phyloP scores from a whole-genome alignment of 2,329 filamentous ascomycete species.

The Lanzia echinophila region DNA sequence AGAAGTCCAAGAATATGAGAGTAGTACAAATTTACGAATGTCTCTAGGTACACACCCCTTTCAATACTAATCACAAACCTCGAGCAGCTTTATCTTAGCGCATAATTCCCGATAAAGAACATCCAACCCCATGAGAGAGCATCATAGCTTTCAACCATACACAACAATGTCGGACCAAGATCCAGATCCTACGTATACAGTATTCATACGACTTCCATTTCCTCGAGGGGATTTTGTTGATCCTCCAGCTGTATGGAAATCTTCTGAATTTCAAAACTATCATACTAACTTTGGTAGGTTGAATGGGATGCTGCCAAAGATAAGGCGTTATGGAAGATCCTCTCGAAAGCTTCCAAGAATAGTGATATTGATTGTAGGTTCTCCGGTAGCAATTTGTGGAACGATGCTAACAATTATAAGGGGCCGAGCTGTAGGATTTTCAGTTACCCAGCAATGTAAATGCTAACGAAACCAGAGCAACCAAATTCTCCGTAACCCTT shows the following conservation, averaged over 20 bases:
- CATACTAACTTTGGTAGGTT: conserved; percentile 46
- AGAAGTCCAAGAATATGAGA: too few species aligned
- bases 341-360: conserved; percentile 73
- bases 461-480: conserved; percentile 45
- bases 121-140: conserved; percentile 1
- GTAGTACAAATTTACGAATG: too few species aligned
- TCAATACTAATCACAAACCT: not conserved
- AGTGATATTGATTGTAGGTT: conserved; percentile 75
- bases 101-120: conserved; percentile 18
- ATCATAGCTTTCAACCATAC: not conserved
- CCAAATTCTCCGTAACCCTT: conserved; percentile 75
- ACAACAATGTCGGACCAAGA: conserved; percentile 21
- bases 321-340: conserved; percentile 79
- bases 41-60: not conserved
- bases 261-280: not conserved
- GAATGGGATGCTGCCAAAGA: conserved; percentile 87
- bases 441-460: not conserved
- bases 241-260: conserved; percentile 64
- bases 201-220: conserved; percentile 87
- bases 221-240: conserved; percentile 82
- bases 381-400: not conserved
- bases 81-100: conserved; percentile 20
- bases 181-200: conserved; percentile 43
- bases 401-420: conserved; percentile 38
- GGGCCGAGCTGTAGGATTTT: conserved; percentile 64